Evolutionary conservation across 257 asterid species (phyloP), one percentile per base, ranked within the genome.

Genomic region (Thymus quinquecostatus): DNA sequence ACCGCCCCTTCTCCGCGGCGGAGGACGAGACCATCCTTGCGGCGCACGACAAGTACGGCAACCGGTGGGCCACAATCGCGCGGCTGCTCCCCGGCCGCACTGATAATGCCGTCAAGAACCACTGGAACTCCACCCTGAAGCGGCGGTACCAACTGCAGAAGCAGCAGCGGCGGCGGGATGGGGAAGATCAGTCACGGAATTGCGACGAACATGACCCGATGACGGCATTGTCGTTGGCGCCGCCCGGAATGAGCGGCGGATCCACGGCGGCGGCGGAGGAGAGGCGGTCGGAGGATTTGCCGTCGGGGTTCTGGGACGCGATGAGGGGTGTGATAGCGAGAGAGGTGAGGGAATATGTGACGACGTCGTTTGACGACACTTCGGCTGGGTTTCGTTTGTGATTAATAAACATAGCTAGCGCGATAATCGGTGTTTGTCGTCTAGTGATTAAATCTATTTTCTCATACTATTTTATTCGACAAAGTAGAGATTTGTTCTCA

Each of bases 61-160:
- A 91, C 71, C 68, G 96, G 4, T 91, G 97, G 97, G 97, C 97
- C 27, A 89, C 95, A 74, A 91, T 91, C 60, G 97, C 97, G 10
- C 78, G 96, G 54, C 74, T 91, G 57, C 89, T 91, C 2, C 95
- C 88, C 10, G 97, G 97, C n/a, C 86, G 97, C 40, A 91, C 97
- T 0, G 97, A 91, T 56, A 91, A 91, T 74, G 96, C 97, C 8
- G 89, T 91, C 7, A 91, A 87, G 65, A 91, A 91, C 36, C 96
- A 88, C 57, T 91, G 96, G 97, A 91, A 88, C 69, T 88, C 95
- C 3, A 91, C 97, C 2, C 36, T 91, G 50, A 89, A 86, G 64
- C 75, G 89, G 70, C 81, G 91, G 21, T 21, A 55, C 5, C 75
- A 74, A 44, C 47, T 49, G 2, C 74, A 70, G 60, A 32, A 9